Conservation (phyloP, 192 early-diverging fungal species). For the Backusella australiensis region DNA sequence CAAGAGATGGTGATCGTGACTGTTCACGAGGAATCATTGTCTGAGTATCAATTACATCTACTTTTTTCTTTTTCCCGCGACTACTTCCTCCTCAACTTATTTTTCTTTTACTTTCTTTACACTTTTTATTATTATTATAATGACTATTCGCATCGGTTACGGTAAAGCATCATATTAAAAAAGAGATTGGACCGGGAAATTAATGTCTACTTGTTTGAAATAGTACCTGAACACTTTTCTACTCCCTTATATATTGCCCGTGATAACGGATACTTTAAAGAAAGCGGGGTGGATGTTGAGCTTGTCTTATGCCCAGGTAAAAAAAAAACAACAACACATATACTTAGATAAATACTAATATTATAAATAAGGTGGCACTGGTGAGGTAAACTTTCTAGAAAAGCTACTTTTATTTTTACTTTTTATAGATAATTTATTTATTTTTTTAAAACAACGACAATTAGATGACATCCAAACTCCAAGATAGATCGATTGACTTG, state of each 20-base stretch:
- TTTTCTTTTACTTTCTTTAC: background rate
- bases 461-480: constrained; percentile 58
- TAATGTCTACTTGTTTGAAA: background rate
- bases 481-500: constrained; percentile 68
- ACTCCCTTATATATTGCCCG: constrained; percentile 64
- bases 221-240: constrained; percentile 77
- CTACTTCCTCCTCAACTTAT: background rate
- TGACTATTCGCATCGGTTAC: constrained; percentile 17
- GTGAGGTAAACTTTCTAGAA: constrained; percentile 34
- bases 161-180: background rate
- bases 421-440: background rate
- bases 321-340: background rate
- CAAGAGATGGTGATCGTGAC: too few relatives aligned
- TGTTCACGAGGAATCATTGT: too few relatives aligned
- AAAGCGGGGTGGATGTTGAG: constrained; percentile 53
- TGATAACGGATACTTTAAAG: constrained; percentile 55
- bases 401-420: background rate
- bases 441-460: background rate
- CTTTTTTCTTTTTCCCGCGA: too few relatives aligned
- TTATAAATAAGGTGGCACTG: constrained; percentile 41
- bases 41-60: too few relatives aligned
- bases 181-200: too few relatives aligned
- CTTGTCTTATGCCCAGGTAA: constrained; percentile 51
- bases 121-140: background rate
- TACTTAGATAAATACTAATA: background rate